Evolutionary conservation across 2,329 filamentous ascomycete genomes (phyloP).

Genomic region (Massarina eburnea): DNA sequence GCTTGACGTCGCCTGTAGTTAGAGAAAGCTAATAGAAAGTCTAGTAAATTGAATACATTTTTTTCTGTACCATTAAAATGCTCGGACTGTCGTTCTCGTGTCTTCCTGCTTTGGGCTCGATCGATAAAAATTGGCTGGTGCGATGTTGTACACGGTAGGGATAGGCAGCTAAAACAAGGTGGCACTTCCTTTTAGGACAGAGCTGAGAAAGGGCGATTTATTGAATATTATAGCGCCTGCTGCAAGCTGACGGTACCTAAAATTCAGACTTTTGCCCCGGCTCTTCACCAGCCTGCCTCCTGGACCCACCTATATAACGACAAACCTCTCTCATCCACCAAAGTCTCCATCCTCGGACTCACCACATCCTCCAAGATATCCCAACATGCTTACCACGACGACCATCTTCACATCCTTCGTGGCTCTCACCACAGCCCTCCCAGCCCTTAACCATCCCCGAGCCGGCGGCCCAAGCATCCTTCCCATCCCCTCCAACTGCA

Average conservation of each 20-base stretch:
- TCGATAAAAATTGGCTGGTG: neutral
- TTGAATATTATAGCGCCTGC: neutral
- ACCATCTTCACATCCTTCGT: conserved; percentile 3
- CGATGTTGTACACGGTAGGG: neutral
- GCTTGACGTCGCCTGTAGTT: too few species aligned
- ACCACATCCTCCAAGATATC: neutral
- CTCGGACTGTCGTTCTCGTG: too few species aligned
- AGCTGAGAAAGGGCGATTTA: too few species aligned
- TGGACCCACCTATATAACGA: too few species aligned
- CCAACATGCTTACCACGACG: conserved; percentile 6
- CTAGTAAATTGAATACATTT: too few species aligned
- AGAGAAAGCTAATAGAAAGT: too few species aligned
- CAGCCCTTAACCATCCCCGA: conserved; percentile 13
- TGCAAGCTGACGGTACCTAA: neutral
- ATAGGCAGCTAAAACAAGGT: neutral
- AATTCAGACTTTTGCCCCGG: neutral
- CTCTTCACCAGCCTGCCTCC: too few species aligned
- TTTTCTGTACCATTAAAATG: too few species aligned
- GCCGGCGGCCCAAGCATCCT: conserved; percentile 39
- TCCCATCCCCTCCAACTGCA: conserved; percentile 42
- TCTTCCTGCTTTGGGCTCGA: too few species aligned
- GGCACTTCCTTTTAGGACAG: too few species aligned
- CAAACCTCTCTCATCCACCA: neutral
- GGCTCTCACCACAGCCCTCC: conserved; percentile 5
- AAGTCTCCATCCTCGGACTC: neutral